Evolutionary conservation across 345 rosid genomes (phyloP), one percentile per base, ranked within the genome.

Genomic region (Populus simonii): DNA sequence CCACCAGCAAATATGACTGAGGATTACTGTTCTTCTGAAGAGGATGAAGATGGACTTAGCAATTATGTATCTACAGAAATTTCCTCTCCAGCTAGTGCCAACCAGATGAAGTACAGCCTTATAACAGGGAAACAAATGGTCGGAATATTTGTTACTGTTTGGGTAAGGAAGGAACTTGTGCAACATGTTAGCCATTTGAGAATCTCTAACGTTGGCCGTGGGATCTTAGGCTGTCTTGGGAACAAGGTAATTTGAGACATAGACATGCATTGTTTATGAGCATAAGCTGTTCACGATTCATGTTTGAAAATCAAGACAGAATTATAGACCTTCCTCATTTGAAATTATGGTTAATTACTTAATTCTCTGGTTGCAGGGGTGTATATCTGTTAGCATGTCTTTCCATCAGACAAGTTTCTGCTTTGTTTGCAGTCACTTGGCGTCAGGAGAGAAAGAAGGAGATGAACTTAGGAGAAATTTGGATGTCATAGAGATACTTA

Each of bases 401-500:
- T 87, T 93, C 75, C 91, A 93, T 76, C 90, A 90, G 85, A 92
- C 98, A 17, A 93, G 90, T 83, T 88, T 95, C 78, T 95, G 98
- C 85, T 93, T 95, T 79, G 73, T 93, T 17, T 93, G 98, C 77
- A 90, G 98, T 83, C 98, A 95, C 87, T 83, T 95, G 88, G 98
- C 99, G 62, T 95, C 99, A 0, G 99, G 99, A 20, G 96, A 95
- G 82, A 95, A 89, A 86, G 99, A 95, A 84, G 98, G 99, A 2
- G 99, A 95, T 61, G 96, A 93, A 77, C 91, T 83, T 15, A 82
- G 97, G 77, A 88, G 99, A 88, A 95, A 95, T 78, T 86, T 63
- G 38, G 97, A 95, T 73, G 99, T 93, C 9, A 78, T 80, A 1
- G 97, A 93, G 84, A 95, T 90, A 77, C 94, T 93, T 41, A 91